Evolutionary conservation across 2,329 filamentous ascomycete species (phyloP).

Genomic region (Colletotrichum cereale): DNA sequence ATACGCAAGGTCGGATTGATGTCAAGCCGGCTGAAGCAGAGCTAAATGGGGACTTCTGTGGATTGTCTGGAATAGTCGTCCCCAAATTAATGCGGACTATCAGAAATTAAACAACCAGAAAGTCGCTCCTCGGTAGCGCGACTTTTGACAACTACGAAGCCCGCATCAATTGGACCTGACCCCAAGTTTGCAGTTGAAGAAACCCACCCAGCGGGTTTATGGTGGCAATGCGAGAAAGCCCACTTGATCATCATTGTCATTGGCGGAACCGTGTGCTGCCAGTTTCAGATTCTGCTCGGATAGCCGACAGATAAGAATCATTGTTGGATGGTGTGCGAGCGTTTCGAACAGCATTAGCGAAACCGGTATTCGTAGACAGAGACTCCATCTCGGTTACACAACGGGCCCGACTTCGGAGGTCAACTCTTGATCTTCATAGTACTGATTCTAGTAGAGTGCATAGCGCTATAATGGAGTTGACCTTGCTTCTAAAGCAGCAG

Average conservation of each 20-base stretch:
- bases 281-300: not conserved
- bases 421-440: not conserved
- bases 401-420: conserved; percentile 26
- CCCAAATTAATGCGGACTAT: not conserved
- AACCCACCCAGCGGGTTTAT: not conserved
- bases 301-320: conserved; percentile 30
- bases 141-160: not conserved
- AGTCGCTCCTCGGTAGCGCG: not conserved
- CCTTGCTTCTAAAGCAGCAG: not conserved
- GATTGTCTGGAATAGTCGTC: not conserved
- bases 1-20: not conserved
- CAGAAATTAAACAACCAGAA: not conserved
- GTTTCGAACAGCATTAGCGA: conserved; percentile 5
- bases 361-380: conserved; percentile 7
- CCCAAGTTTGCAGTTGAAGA: too few relatives aligned
- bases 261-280: not conserved
- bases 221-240: conserved; percentile 21
- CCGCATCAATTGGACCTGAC: not conserved
- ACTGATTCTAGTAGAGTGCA: not conserved
- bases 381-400: conserved; percentile 23
- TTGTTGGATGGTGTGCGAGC: conserved; percentile 1
- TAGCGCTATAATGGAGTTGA: not conserved
- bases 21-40: not conserved
- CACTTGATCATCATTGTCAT: conserved; percentile 10
- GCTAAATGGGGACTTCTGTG: not conserved